Conservation (phyloP, 1,139 yeast species). For the Taiozyma sp. region DNA sequence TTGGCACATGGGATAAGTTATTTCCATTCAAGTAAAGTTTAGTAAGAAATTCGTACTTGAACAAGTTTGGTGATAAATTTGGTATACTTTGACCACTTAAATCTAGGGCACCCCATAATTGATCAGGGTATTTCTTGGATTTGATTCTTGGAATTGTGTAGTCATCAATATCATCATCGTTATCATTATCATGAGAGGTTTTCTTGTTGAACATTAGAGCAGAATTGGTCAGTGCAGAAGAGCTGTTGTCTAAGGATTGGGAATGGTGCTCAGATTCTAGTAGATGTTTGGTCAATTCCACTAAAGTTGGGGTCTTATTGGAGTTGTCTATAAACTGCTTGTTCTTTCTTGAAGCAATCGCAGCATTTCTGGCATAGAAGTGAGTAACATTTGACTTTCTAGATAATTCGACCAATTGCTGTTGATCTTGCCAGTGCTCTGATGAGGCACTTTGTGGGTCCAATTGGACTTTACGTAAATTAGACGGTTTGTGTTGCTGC, state of each 20-base stretch:
- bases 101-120: constrained; percentile 93
- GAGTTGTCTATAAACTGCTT: constrained; percentile 28
- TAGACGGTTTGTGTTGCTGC: constrained; percentile 24
- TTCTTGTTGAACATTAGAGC: constrained; percentile 59
- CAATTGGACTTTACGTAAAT: constrained; percentile 38
- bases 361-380: constrained; percentile 89
- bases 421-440: constrained; percentile 83
- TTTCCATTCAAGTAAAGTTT: constrained; percentile 86
- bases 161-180: constrained; percentile 61
- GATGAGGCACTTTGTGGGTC: constrained; percentile 41
- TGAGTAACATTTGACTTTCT: constrained; percentile 74
- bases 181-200: constrained; percentile 35
- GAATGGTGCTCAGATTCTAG: constrained; percentile 40
- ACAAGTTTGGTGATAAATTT: constrained; percentile 64
- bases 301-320: constrained; percentile 38
- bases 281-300: constrained; percentile 51
- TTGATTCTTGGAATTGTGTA: constrained; percentile 72
- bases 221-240: constrained; percentile 24
- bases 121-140: constrained; percentile 52
- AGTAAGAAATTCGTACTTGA: constrained; percentile 80
- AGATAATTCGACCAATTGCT: constrained; percentile 72
- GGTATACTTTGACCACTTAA: constrained; percentile 84
- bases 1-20: constrained; percentile 63
- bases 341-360: constrained; percentile 63
- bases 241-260: constrained; percentile 21